phyloP scores from a whole-genome alignment of 2,329 filamentous ascomycete species.

The Onygenales sp. region DNA sequence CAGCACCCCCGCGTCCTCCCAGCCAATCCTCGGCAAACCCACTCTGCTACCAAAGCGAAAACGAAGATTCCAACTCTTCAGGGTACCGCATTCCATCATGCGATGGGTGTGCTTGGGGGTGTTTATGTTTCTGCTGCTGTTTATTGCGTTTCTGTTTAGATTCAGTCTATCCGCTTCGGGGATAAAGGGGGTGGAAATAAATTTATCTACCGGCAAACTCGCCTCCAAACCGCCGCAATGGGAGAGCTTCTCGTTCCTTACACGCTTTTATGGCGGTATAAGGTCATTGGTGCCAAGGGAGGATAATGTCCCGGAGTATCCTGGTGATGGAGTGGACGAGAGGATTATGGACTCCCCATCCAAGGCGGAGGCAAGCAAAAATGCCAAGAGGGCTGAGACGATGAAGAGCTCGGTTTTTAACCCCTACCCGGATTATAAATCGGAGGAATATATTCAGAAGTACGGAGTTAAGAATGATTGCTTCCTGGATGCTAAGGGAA shows the following conservation, averaged over 20 bases:
- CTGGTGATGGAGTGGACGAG: constrained; percentile 46
- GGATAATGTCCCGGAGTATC: constrained; percentile 73
- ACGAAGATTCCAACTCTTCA: constrained; percentile 40
- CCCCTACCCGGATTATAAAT: constrained; percentile 59
- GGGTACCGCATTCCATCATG: constrained; percentile 62
- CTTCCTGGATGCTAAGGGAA: constrained; percentile 62
- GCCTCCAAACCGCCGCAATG: constrained; percentile 54
- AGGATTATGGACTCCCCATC: constrained; percentile 35
- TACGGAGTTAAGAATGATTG: constrained; percentile 61
- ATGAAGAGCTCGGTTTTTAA: constrained; percentile 44
- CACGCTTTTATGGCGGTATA: constrained; percentile 83
- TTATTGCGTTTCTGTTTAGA: constrained; percentile 66
- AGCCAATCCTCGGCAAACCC: constrained; percentile 30
- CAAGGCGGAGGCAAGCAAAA: constrained; percentile 20
- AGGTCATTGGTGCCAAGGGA: constrained; percentile 56
- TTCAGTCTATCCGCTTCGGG: constrained; percentile 55
- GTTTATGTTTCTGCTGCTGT: constrained; percentile 59
- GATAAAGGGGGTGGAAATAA: constrained; percentile 20
- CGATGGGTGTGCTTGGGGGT: constrained; percentile 69
- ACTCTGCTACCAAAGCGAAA: constrained; percentile 20
- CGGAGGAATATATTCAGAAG: constrained; percentile 45
- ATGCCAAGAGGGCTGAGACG: constrained; percentile 2
- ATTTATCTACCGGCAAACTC: background rate
- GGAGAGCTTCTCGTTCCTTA: constrained; percentile 78
- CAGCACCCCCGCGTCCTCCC: constrained; percentile 30